Evolutionary conservation across 2,329 filamentous ascomycete species (phyloP), one percentile per base, ranked within the genome.

Genomic region (Talaromyces pinophilus): DNA sequence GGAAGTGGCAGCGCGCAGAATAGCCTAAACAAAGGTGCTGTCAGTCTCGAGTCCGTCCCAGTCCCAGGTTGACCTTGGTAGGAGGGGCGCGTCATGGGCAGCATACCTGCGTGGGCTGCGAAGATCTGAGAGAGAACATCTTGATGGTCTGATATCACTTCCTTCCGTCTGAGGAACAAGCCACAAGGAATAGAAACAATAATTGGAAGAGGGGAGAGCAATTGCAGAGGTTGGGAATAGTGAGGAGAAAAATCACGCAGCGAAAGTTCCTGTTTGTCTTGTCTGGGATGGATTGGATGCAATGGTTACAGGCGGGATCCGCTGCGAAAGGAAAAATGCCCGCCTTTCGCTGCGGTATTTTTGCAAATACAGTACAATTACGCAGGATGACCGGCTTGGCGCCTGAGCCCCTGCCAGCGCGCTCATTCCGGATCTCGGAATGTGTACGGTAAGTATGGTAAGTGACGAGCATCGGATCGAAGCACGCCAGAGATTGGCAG

Each of bases 1-100:
- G 75, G 81, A 82, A 70, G 81, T 74, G 69, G 80, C 77, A 73
- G 80, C 79, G 78, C 84, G 85, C 78, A 87, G 81, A 74, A 87
- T 81, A 38, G 65, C 65, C 65, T 67, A 75, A 83, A 83, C 85
- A 87, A 73, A 78, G 70, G 75, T 76, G 79, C 79, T 80, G 78
- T 74, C 75, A 69, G 74, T 76, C 75, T 68, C 70, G 76, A 78
- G 79, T 77, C 19, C 33, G 79, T 77, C 33, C 33, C 22, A 44
- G 38, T 46, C 44, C 19, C 25, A 25, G 25, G 25, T 25, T 25
- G 15, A 73, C 76, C 70, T 77, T 74, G 76, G 76, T 72, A 79
- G 78, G 78, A 77, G 79, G 77, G 80, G 80, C 76, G 83, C 78
- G 75, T 28, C 2, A 11, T 35, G 52, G 30, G 11, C 3, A 28